These are phyloP conservation scores for Millerozyma acaciae DNA, from an alignment of 805 yeast species.

Conservation along the genomic window DNA sequence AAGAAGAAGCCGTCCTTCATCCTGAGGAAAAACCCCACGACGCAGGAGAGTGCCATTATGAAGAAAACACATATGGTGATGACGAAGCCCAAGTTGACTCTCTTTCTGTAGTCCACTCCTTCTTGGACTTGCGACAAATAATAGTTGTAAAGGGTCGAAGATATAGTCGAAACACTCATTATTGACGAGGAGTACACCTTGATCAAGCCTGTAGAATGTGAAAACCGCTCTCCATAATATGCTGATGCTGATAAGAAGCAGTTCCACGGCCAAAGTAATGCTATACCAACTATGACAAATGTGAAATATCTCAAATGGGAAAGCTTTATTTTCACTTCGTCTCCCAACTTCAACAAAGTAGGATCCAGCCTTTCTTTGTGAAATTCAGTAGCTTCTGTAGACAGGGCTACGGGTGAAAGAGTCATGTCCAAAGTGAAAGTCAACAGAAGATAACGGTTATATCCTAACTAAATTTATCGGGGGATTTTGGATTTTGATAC, in stretches of 20 bases:
- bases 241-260: constrained; percentile 82
- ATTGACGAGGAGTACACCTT: constrained; percentile 71
- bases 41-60: constrained; percentile 50
- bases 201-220: constrained; percentile 45
- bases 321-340: constrained; percentile 12
- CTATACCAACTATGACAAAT: constrained; percentile 67
- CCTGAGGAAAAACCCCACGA: constrained; percentile 28
- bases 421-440: too few species aligned
- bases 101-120: constrained; percentile 50
- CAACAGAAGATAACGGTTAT: too few species aligned
- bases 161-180: constrained; percentile 80
- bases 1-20: constrained; percentile 45
- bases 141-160: constrained; percentile 57
- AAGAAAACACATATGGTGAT: constrained; percentile 57
- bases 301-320: constrained; percentile 48
- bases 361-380: too few species aligned
- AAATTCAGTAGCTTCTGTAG: too few species aligned
- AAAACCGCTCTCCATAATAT: constrained; percentile 65
- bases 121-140: constrained; percentile 63
- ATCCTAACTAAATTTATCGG: too few species aligned
- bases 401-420: too few species aligned
- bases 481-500: too few species aligned
- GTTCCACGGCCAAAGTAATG: constrained; percentile 96
- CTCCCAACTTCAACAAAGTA: too few species aligned
- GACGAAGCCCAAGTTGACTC: constrained; percentile 60